Percentiles rank a stretch among this genome's conserved stretches.
phyloP scores from a whole-genome alignment of 2,329 filamentous ascomycete species.

The Hypoxylon sp. region DNA sequence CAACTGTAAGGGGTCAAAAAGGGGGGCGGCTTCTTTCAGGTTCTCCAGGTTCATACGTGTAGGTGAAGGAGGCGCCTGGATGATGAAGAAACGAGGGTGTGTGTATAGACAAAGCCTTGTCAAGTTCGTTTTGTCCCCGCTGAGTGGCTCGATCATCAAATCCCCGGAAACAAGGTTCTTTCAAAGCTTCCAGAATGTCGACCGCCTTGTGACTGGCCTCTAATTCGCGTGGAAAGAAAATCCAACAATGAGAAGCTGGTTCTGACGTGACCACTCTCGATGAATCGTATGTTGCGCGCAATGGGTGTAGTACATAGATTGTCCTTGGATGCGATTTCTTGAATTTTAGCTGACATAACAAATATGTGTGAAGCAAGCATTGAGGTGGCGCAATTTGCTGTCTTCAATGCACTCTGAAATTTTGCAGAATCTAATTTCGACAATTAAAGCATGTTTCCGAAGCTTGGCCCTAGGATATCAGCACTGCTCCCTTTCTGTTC shows the following conservation, averaged over 20 bases:
- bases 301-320: constrained; percentile 19
- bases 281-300: constrained; percentile 9
- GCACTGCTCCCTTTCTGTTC: background rate
- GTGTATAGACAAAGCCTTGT: constrained; percentile 22
- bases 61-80: constrained; percentile 28
- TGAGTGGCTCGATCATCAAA: constrained; percentile 40
- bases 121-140: constrained; percentile 24
- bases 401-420: constrained; percentile 42
- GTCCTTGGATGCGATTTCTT: constrained; percentile 24
- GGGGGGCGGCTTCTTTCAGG: constrained; percentile 32
- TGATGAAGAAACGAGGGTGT: constrained; percentile 22
- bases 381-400: constrained; percentile 46
- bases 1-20: constrained; percentile 33
- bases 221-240: constrained; percentile 23
- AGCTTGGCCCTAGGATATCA: constrained; percentile 14
- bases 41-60: constrained; percentile 28
- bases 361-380: constrained; percentile 27
- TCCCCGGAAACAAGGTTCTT: constrained; percentile 42
- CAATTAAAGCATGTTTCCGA: constrained; percentile 32
- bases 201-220: constrained; percentile 24
- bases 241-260: constrained; percentile 25
- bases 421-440: constrained; percentile 41
- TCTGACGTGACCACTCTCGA: constrained; percentile 13
- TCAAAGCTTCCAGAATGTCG: constrained; percentile 44
- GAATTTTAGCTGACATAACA: constrained; percentile 34